phyloP scores from a whole-genome alignment of 768 basidiomycete species.

The Auricularia auricula-judae region DNA sequence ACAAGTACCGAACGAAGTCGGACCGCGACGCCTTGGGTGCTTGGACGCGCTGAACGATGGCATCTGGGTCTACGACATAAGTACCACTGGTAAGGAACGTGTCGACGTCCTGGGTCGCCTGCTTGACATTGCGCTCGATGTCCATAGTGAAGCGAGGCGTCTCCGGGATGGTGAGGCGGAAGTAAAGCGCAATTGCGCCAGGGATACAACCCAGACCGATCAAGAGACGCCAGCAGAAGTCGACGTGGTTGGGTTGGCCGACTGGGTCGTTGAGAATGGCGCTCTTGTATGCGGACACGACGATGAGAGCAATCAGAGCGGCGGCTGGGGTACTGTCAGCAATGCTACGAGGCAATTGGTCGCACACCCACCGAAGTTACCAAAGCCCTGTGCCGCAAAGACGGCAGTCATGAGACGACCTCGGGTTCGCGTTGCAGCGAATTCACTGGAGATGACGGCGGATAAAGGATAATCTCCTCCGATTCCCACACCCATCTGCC shows the following conservation, averaged over 20 bases:
- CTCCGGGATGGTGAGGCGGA: slow-evolving; percentile 87
- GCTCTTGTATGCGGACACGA: slow-evolving; percentile 58
- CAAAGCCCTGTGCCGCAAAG: slow-evolving; percentile 82
- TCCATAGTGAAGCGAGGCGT: slow-evolving; percentile 91
- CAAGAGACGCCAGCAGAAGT: slow-evolving; percentile 76
- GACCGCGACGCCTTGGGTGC: slow-evolving; percentile 56
- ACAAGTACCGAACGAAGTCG: slow-evolving; percentile 41
- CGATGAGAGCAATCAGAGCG: slow-evolving; percentile 52
- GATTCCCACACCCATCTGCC: slow-evolving; percentile 67
- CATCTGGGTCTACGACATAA: slow-evolving; percentile 41
- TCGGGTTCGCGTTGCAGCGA: slow-evolving; percentile 63
- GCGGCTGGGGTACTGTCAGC: slow-evolving; percentile 33
- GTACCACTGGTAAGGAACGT: slow-evolving; percentile 45
- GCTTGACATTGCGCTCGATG: slow-evolving; percentile 72
- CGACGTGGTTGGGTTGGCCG: slow-evolving; percentile 38
- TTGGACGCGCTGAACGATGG: slow-evolving; percentile 45
- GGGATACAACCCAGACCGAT: slow-evolving; percentile 84
- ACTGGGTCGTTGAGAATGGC: slow-evolving; percentile 36
- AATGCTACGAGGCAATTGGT: no score
- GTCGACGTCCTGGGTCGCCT: slow-evolving; percentile 64
- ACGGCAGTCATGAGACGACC: slow-evolving; percentile 87
- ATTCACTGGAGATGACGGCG: slow-evolving; percentile 84
- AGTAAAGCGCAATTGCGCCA: slow-evolving; percentile 72
- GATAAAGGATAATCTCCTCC: slow-evolving; percentile 84
- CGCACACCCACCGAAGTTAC: slow-evolving; percentile 51